Evolutionary conservation across 306 rosid species (phyloP).

Genomic region (Ochetophila trinervis): DNA sequence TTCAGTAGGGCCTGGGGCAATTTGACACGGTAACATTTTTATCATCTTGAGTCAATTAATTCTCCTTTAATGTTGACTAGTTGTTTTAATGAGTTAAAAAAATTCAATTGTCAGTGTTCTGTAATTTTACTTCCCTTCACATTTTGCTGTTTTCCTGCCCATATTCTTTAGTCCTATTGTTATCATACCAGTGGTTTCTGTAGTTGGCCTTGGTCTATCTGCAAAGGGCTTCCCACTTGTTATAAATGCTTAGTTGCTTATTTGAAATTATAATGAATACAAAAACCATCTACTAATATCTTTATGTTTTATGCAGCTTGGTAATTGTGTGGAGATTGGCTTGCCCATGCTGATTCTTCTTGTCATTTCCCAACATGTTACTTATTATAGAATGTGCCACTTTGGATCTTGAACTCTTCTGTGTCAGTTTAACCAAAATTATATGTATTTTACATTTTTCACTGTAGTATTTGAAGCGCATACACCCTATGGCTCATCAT

Average conservation of each 20-base stretch:
- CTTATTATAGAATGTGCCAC: conserved; percentile 3
- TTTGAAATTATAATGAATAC: background rate
- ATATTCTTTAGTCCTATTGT: conserved; percentile 72
- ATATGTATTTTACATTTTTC: conserved; percentile 11
- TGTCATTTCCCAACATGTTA: conserved; percentile 74
- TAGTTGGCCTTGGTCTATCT: conserved; percentile 84
- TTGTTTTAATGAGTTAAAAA: conserved; percentile 9
- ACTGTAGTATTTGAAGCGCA: conserved; percentile 54
- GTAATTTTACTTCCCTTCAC: background rate
- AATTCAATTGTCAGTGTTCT: conserved; percentile 1
- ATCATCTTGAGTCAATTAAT: background rate
- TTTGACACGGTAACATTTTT: conserved; percentile 48
- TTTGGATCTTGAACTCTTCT: background rate
- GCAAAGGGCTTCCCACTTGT: conserved; percentile 84
- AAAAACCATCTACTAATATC: conserved; percentile 24
- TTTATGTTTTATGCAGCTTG: conserved; percentile 56
- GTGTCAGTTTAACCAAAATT: background rate
- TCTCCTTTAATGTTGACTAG: background rate
- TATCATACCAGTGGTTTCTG: conserved; percentile 67
- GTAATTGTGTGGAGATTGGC: conserved; percentile 78
- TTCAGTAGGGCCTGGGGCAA: conserved; percentile 71
- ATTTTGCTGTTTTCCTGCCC: conserved; percentile 24
- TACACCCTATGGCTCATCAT: conserved; percentile 30
- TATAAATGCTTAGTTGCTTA: conserved; percentile 10
- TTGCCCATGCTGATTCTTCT: conserved; percentile 82